phyloP scores from a whole-genome alignment of 2,329 filamentous ascomycete species.

The Nemania sp. region DNA sequence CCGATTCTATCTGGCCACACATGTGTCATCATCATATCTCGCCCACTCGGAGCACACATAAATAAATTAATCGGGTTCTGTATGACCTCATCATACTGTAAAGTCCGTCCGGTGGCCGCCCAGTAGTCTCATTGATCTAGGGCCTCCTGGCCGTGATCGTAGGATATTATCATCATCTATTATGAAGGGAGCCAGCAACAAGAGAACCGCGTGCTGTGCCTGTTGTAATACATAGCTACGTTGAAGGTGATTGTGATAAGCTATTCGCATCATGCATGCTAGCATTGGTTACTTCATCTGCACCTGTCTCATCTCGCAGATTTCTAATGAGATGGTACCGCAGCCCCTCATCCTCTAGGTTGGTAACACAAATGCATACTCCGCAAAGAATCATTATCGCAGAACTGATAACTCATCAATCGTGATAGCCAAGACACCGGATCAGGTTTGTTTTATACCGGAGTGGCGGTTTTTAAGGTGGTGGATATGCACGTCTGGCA shows the following conservation, averaged over 20 bases:
- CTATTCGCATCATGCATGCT: neutral
- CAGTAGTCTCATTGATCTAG: neutral
- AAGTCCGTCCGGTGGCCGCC: neutral
- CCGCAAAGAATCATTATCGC: slow-evolving; percentile 4
- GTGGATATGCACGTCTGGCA: slow-evolving; percentile 12
- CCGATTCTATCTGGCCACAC: neutral
- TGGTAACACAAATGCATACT: slow-evolving; percentile 11
- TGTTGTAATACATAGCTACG: neutral
- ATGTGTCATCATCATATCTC: no score
- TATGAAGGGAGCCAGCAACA: no score
- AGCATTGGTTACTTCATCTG: neutral
- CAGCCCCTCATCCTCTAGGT: neutral
- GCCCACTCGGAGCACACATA: neutral
- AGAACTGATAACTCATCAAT: neutral
- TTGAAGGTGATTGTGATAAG: neutral
- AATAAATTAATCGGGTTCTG: neutral
- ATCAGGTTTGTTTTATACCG: neutral
- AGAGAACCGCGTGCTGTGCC: neutral
- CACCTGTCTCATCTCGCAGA: neutral
- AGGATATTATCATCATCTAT: neutral
- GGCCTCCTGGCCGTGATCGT: neutral
- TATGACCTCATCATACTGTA: slow-evolving; percentile 10
- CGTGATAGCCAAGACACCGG: neutral
- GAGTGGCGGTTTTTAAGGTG: neutral
- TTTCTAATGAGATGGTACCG: neutral